Evolutionary conservation across 2,329 filamentous ascomycete species (phyloP), one percentile per base, ranked within the genome.

Genomic region (Exophiala phaeomuriformis): DNA sequence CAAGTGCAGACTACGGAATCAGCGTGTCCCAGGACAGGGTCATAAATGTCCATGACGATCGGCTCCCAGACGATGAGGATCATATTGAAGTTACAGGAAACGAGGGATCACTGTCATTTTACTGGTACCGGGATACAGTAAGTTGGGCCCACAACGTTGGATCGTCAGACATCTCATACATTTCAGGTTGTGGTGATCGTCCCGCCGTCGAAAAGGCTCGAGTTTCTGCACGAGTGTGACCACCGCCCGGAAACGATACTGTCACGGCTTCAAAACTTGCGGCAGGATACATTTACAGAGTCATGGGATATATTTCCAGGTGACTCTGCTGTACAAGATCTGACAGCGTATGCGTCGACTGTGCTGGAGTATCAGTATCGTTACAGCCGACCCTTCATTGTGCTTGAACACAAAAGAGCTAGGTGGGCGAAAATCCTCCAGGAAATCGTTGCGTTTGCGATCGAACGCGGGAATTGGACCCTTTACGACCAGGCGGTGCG

Each of bases 51-150:
- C 49, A 45, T 4, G 35, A 30, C 12, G 46, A 51, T 42, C 41
- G 46, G 7, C 30, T 31, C 2, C 29, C 52, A 4, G 55, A 57
- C 27, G 46, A 49, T 6, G 44, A 49, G 29, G 49, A 60, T 1
- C 49, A 51, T 29, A 39, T 45, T 33, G 64, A 63, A 1, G 64
- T 36, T 36, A 66, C 64, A 33, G 65, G 64, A 7, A 65, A 66
- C 53, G 64, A 62, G 44, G 65, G 63, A 12, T 48, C 45, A 49
- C 51, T 49, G 31, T 53, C 62, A 12, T 61, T 58, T n/a, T 64
- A 64, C 47, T 61, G 60, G 48, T 66, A 64, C 45, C 56, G 53
- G 5, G 50, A 57, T 32, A 64, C 61, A 9, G 63, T 64, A 57
- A 40, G 48, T 52, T 12, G 10, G 19, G 19, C 19, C 19, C 19